Conservation (phyloP, 768 basidiomycete genomes). For the Boletus insuetus region DNA sequence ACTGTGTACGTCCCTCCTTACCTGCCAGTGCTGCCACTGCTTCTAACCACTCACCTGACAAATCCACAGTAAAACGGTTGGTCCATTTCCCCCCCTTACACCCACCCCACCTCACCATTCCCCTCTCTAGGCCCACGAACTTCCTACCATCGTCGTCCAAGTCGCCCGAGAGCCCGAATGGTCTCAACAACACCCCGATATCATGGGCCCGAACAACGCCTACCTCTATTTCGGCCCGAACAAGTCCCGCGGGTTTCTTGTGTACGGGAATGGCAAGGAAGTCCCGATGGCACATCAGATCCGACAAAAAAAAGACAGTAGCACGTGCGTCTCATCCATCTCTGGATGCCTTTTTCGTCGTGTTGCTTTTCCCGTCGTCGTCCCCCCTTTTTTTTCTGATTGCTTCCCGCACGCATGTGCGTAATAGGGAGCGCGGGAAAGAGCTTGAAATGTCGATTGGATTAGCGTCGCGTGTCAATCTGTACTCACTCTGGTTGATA, state of each 20-base stretch:
- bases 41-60: not conserved
- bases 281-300: constrained; percentile 57
- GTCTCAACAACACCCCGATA: constrained; percentile 62
- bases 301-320: constrained; percentile 56
- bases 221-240: constrained; percentile 75
- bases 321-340: constrained; percentile 48
- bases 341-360: no score
- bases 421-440: no score
- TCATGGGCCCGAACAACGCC: constrained; percentile 80
- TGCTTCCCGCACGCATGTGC: no score
- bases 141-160: constrained; percentile 61
- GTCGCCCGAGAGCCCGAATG: constrained; percentile 64
- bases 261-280: constrained; percentile 63
- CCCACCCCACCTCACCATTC: not conserved
- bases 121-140: constrained; percentile 45
- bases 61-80: constrained; percentile 20
- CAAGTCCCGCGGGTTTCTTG: constrained; percentile 56
- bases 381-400: no score
- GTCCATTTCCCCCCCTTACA: not conserved
- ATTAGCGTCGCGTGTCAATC: not conserved
- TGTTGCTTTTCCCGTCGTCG: no score
- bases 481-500: constrained; percentile 21
- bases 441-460: no score
- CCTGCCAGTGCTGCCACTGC: not conserved
- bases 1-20: constrained; percentile 52